Base-by-base conservation (phyloP, 2,329 filamentous ascomycete genomes). In the Daldinia eschscholtzii region DNA sequence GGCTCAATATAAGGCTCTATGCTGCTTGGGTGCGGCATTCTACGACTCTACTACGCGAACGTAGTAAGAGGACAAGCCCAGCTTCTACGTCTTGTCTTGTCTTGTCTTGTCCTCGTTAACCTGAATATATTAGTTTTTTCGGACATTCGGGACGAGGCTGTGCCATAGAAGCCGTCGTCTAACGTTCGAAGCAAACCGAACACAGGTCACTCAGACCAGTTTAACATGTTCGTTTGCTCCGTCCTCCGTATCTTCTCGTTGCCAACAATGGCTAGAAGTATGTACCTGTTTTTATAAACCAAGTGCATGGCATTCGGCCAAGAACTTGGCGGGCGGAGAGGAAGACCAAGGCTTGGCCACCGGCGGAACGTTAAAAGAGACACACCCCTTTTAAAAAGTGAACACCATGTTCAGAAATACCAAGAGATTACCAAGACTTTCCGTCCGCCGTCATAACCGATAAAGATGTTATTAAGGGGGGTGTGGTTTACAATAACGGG, bases 311-410 rank as follows among this genome's bases (percentile, higher is more conserved):
- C 20, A 23, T 23, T 23, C 20, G 20, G 73, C 75, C 74, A 76
- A 76, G 74, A 57, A 73, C 75, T 77, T 77, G 75, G 75, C 75
- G 75, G 74, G 74, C 75, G 75, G 75, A 77, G 74, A 75, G 74
- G 74, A 74, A 77, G 70, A 75, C 74, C 72, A 75, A 77, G 75
- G 71, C 75, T 77, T 77, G 75, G 75, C 74, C 64, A 57, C 63
- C 64, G 65, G 75, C 75, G 75, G 75, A 77, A 61, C 12, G 56
- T 64, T 23, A 23, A 23, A 62, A 50, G 10, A 6, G 30, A 66
- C 67, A 23, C 42, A 58, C 64, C 59, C 68, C 48, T 68, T 68
- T 53, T 61, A 64, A 23, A 64, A 18, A 70, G 57, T 60, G 52
- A 70, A 64, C 65, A 67, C 60, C 66, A 55, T 67, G 57, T 46